phyloP scores from a whole-genome alignment of 2,329 filamentous ascomycete species.

The Nothopassalora personata region DNA sequence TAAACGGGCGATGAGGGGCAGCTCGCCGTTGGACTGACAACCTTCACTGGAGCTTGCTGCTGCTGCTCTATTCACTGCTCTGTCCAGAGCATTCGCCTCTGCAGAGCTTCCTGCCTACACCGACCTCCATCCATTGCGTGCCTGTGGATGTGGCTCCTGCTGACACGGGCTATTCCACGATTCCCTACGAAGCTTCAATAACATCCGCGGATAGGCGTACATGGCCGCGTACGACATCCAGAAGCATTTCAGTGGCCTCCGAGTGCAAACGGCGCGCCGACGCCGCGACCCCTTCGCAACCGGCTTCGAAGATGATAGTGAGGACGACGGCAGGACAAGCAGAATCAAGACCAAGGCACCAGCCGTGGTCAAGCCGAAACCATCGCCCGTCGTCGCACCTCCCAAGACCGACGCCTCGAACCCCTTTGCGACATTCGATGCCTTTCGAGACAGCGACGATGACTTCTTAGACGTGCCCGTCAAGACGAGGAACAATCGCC shows the following conservation, averaged over 20 bases:
- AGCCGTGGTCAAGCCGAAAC: conserved; percentile 17
- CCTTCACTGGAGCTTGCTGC: background rate
- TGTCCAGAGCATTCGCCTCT: background rate
- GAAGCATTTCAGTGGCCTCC: conserved; percentile 30
- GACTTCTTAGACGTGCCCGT: conserved; percentile 23
- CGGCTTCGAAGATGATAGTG: conserved; percentile 32
- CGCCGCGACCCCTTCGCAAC: conserved; percentile 29
- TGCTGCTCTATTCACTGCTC: background rate
- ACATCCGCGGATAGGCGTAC: background rate
- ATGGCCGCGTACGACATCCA: conserved; percentile 32
- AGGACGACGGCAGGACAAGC: conserved; percentile 24
- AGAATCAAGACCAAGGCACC: conserved; percentile 23
- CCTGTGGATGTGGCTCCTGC: background rate
- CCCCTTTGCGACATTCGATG: conserved; percentile 17
- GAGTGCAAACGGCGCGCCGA: conserved; percentile 29
- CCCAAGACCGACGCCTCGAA: conserved; percentile 13
- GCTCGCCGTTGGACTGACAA: background rate
- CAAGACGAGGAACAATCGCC: conserved; percentile 21
- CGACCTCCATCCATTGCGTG: background rate
- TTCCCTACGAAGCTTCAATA: conserved; percentile 3
- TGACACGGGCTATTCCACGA: background rate
- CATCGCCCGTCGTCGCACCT: conserved; percentile 8
- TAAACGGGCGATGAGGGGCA: background rate
- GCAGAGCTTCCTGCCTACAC: background rate
- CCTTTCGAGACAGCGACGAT: conserved; percentile 24